These are phyloP conservation scores for Argentina anserina DNA, from an alignment of 306 rosid genomes.

Conservation along the genomic window DNA sequence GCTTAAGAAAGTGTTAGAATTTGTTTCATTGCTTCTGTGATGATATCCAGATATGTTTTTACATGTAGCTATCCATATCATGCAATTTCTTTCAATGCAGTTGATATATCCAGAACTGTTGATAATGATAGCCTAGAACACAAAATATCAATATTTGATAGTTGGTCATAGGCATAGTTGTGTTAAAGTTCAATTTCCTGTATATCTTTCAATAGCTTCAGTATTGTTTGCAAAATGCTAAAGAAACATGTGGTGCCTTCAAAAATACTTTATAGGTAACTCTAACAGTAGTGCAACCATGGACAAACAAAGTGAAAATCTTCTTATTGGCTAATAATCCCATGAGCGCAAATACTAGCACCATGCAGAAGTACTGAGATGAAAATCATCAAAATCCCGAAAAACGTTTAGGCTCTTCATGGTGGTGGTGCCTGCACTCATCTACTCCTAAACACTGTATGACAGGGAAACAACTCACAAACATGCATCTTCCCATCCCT, in stretches of 20 bases:
- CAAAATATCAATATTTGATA: background rate
- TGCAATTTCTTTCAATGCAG: background rate
- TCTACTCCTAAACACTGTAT: constrained; percentile 57
- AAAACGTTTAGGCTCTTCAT: constrained; percentile 45
- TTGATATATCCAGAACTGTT: background rate
- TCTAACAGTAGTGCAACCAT: background rate
- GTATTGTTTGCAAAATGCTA: background rate
- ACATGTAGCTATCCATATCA: background rate
- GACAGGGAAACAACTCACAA: constrained; percentile 55
- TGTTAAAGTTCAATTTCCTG: no score
- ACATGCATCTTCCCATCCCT: constrained; percentile 52
- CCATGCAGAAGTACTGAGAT: background rate
- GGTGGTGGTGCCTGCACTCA: constrained; percentile 44
- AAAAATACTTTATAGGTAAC: background rate
- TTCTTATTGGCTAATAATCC: background rate
- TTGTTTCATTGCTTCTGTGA: background rate
- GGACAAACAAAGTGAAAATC: background rate
- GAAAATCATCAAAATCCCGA: constrained; percentile 11
- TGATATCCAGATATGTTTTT: background rate
- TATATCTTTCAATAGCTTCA: background rate
- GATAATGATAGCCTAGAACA: background rate
- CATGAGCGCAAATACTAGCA: background rate
- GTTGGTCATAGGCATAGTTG: background rate
- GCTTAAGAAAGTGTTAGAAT: background rate
- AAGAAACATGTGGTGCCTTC: background rate